Conservation (phyloP, 768 basidiomycete species). For the Albatrellus ellisii region DNA sequence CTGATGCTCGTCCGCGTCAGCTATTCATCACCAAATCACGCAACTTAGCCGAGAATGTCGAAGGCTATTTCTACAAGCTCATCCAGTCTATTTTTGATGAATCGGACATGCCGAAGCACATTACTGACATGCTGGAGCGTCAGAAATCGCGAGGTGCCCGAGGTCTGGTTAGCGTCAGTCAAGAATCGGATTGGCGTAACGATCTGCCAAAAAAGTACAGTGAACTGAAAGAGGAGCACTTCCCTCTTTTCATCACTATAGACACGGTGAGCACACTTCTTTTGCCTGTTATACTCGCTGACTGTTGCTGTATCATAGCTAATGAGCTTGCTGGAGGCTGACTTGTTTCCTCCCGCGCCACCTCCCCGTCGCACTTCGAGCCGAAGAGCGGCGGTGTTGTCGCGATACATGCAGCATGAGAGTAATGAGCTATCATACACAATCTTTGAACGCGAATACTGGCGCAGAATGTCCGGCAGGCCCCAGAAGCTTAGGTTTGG, state of each 20-base stretch:
- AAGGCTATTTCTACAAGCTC: conserved; percentile 47
- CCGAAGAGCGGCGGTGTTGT: background rate
- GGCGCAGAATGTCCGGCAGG: too few relatives aligned
- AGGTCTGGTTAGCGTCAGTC: conserved; percentile 20
- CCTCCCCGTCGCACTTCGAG: background rate
- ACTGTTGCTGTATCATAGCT: conserved; percentile 21
- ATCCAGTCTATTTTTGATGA: conserved; percentile 29
- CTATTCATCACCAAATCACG: conserved; percentile 63
- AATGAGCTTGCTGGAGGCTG: conserved; percentile 34
- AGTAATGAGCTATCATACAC: conserved; percentile 27
- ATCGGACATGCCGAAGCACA: conserved; percentile 24
- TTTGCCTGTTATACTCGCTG: background rate
- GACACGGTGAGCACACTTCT: conserved; percentile 32
- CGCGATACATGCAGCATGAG: conserved; percentile 1
- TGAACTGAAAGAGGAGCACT: conserved; percentile 42
- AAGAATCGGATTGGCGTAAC: conserved; percentile 32
- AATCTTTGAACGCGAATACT: conserved; percentile 37
- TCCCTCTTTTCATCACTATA: conserved; percentile 59
- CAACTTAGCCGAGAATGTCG: conserved; percentile 54
- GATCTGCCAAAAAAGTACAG: conserved; percentile 42
- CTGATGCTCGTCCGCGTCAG: conserved; percentile 40
- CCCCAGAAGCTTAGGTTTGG: conserved; percentile 41
- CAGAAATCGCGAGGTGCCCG: conserved; percentile 10
- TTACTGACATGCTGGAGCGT: conserved; percentile 19
- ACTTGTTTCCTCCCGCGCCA: conserved; percentile 17